Percentiles rank a stretch among this genome's conserved stretches.
Conservation (phyloP, 1,139 yeast species). For the Taphrina flavorubra region DNA sequence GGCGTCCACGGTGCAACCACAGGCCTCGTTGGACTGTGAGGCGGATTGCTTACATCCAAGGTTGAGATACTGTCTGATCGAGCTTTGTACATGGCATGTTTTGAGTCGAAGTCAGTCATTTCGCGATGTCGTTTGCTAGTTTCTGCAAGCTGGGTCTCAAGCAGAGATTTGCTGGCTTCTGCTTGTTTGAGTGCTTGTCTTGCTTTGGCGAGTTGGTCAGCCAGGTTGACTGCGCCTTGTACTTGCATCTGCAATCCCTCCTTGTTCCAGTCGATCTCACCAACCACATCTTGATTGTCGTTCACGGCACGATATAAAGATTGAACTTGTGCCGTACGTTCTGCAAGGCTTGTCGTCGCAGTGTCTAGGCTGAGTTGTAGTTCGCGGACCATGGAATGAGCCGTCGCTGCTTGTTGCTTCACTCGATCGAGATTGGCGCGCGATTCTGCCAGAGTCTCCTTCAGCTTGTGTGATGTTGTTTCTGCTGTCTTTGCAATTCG, state of each 20-base stretch:
- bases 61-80: conserved; percentile 21
- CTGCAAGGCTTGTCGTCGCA: conserved; percentile 18
- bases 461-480: conserved; percentile 4
- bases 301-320: conserved; percentile 21
- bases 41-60: conserved; percentile 19
- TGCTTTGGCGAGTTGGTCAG: conserved; percentile 16
- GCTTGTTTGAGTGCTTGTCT: conserved; percentile 13
- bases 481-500: conserved; percentile 34
- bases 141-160: conserved; percentile 28
- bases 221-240: conserved; percentile 12
- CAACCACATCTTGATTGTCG: background rate
- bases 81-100: conserved; percentile 8
- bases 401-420: conserved; percentile 25
- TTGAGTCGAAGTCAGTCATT: conserved; percentile 6
- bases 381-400: conserved; percentile 20
- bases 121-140: conserved; percentile 16
- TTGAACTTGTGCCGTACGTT: conserved; percentile 27
- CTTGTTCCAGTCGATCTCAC: conserved; percentile 13
- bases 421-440: conserved; percentile 30
- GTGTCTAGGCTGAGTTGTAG: conserved; percentile 18
- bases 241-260: conserved; percentile 9
- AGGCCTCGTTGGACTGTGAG: conserved; percentile 21
- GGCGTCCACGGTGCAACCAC: conserved; percentile 38
- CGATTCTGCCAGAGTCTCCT: conserved; percentile 16
- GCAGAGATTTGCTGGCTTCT: conserved; percentile 14